Evolutionary conservation across 2,329 filamentous ascomycete species (phyloP), one percentile per base, ranked within the genome.

Genomic region (Aureobasidium pullulans): DNA sequence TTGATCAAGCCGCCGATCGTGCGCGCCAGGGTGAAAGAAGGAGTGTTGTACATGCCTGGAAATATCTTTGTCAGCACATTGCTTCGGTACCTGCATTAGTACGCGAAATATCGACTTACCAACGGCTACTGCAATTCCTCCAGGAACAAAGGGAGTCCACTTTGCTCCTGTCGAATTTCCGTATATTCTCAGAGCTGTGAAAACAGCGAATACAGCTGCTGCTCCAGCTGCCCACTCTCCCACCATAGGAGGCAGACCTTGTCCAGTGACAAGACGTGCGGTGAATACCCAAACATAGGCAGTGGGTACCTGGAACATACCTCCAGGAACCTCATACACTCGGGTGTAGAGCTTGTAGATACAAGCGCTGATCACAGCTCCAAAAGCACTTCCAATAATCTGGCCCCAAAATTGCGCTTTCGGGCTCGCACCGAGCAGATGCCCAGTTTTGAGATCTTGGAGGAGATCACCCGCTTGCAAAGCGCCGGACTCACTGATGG

Each of bases 231-330:
- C 89, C 77, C 88, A 95, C 67, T 92, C 85, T 68, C 83, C 84
- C 0, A 90, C 92, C 85, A 91, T 91, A 0, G 83, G 79, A 0
- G 94, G 94, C 43, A 99, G 72, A 0, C 94, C 94, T 64, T 94
- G 83, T 1, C 94, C 94, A 0, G 92, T 97, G 9, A 99, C 92
- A 2, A 99, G 80, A 15, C 94, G 81, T 1, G 94, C 93, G 0
- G 94, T 99, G 72, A 96, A 96, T 57, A 99, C 89, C 94, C 94
- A 99, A 5, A 99, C 92, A 70, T 93, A 96, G 0, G 86, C 93
- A 0, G 94, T 97, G 0, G 94, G 94, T 1, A 96, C 91, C 69
- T 96, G 88, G 71, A 99, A 97, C 57, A 96, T 77, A 9, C 90
- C 86, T 0, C 92, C 90, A 0, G 94, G 94, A 6, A 99, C 88